phyloP scores from a whole-genome alignment of 2,329 filamentous ascomycete species.

The Calonectria multiphialidica region DNA sequence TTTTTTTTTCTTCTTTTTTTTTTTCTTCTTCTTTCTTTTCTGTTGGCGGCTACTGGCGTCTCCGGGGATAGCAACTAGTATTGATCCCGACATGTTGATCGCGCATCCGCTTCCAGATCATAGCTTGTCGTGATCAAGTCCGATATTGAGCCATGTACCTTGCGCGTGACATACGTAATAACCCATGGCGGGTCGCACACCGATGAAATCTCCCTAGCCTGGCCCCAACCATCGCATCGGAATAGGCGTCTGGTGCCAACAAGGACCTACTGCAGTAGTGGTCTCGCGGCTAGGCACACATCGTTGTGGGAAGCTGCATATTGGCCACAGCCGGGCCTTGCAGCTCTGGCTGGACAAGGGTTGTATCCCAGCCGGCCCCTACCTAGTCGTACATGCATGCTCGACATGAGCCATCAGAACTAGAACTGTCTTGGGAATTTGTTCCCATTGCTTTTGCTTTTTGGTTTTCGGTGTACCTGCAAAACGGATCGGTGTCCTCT shows the following conservation, averaged over 20 bases:
- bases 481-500: constrained; percentile 13
- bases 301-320: constrained; percentile 41
- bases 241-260: constrained; percentile 40
- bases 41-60: background rate
- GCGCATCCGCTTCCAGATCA: constrained; percentile 24
- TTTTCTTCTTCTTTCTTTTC: background rate
- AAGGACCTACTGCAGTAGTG: constrained; percentile 38
- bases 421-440: constrained; percentile 31
- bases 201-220: constrained; percentile 20
- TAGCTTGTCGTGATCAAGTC: constrained; percentile 33
- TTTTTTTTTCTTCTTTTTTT: no score
- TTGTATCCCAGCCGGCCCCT: constrained; percentile 37
- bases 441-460: constrained; percentile 6
- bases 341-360: constrained; percentile 35
- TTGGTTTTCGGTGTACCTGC: constrained; percentile 24
- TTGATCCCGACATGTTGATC: constrained; percentile 19
- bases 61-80: constrained; percentile 9
- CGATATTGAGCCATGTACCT: constrained; percentile 14
- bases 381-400: constrained; percentile 29
- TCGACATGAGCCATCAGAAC: constrained; percentile 33
- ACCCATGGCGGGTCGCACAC: constrained; percentile 36
- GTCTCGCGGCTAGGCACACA: constrained; percentile 36
- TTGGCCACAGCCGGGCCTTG: constrained; percentile 41
- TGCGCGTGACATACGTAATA: constrained; percentile 41
- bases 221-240: constrained; percentile 41